Percentiles rank a stretch among this genome's conserved stretches.
Evolutionary conservation across 2,329 filamentous ascomycete species (phyloP).

Genomic region (Eurotiales sp.): DNA sequence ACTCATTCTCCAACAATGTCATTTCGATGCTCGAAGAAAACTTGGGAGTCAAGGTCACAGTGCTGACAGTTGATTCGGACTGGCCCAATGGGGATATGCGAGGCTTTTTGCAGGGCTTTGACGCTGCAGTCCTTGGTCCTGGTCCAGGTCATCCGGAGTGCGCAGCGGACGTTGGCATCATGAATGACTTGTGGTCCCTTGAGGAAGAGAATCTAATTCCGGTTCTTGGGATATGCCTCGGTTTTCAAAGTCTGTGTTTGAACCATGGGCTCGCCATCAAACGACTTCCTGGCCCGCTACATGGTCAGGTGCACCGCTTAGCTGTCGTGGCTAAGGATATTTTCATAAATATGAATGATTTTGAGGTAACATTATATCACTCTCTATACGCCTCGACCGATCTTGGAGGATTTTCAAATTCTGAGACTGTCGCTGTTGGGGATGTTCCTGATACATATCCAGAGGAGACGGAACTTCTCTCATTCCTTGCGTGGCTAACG

Average conservation of each 20-base stretch:
- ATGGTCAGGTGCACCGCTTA: slow-evolving; percentile 74
- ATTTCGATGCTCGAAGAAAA: slow-evolving; percentile 71
- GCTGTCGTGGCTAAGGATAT: slow-evolving; percentile 60
- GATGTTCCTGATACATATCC: background rate
- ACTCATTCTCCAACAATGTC: slow-evolving; percentile 96
- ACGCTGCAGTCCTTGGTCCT: slow-evolving; percentile 85
- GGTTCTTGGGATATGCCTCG: slow-evolving; percentile 82
- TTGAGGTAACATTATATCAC: slow-evolving; percentile 76
- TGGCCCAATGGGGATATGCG: slow-evolving; percentile 42
- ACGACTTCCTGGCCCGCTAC: slow-evolving; percentile 67
- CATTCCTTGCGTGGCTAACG: slow-evolving; percentile 62
- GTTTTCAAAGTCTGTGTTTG: slow-evolving; percentile 76
- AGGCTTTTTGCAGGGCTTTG: slow-evolving; percentile 58
- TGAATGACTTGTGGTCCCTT: slow-evolving; percentile 70
- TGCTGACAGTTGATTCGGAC: slow-evolving; percentile 65
- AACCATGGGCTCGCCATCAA: slow-evolving; percentile 65
- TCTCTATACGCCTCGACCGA: slow-evolving; percentile 50
- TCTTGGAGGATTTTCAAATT: background rate
- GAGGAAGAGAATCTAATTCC: slow-evolving; percentile 60
- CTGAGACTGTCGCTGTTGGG: background rate
- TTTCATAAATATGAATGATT: slow-evolving; percentile 57
- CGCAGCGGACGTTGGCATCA: slow-evolving; percentile 74
- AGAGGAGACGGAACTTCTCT: slow-evolving; percentile 24
- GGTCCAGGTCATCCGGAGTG: slow-evolving; percentile 78
- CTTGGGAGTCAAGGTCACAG: slow-evolving; percentile 64